A percentile compares a stretch with the other conserved stretches of the same genome.
Evolutionary conservation across 2,329 filamentous ascomycete species (phyloP).

Genomic region (Diaporthe sp.): DNA sequence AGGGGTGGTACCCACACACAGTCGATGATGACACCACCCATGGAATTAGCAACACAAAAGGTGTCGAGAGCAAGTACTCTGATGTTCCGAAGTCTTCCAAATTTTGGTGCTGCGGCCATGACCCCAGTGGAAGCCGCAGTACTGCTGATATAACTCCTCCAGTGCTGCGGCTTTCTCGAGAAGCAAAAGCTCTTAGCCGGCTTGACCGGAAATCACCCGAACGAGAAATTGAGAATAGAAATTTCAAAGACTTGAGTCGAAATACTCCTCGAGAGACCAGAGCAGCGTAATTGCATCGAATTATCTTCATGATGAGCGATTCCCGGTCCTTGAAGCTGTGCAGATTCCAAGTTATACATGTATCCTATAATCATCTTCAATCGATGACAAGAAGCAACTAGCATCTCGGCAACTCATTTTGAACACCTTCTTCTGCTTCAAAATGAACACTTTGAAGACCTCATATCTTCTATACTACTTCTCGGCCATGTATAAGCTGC

Average conservation of each 20-base stretch:
- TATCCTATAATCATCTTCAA: too few relatives aligned
- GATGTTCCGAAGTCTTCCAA: too few relatives aligned
- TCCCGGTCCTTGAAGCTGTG: not conserved
- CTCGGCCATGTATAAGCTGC: conserved; percentile 64
- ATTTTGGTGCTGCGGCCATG: too few relatives aligned
- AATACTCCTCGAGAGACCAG: not conserved
- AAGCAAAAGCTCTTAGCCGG: conserved; percentile 4
- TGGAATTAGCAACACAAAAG: too few relatives aligned
- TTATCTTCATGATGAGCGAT: not conserved
- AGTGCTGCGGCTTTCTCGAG: not conserved
- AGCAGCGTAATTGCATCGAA: not conserved
- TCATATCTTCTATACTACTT: conserved; percentile 64
- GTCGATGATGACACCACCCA: too few relatives aligned
- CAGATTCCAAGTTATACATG: not conserved
- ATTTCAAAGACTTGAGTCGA: not conserved
- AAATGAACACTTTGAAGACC: conserved; percentile 65
- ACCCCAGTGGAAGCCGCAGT: too few relatives aligned
- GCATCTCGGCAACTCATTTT: not conserved
- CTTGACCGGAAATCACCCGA: not conserved
- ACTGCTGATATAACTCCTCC: not conserved
- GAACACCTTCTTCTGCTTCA: not conserved
- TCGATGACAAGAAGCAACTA: not conserved
- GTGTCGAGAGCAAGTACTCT: too few relatives aligned
- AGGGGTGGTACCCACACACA: too few relatives aligned
- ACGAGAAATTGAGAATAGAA: not conserved